These are phyloP conservation scores for Chlamydomonas urium DNA, from an alignment of 139 green algal species.

Conservation along the genomic window DNA sequence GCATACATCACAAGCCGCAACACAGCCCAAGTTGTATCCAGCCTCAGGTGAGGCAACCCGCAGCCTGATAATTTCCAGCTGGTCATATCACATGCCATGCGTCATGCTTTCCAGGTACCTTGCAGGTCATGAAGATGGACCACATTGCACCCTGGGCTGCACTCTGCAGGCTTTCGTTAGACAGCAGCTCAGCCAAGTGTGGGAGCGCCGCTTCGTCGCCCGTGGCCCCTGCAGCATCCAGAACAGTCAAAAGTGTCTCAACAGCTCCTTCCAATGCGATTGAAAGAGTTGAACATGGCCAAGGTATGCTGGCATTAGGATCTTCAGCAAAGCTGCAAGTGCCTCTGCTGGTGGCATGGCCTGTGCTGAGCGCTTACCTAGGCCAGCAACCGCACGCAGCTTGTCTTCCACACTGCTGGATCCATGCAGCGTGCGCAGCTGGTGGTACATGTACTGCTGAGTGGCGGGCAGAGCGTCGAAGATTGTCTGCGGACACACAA, in stretches of 20 bases:
- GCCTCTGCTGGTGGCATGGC: too few species aligned
- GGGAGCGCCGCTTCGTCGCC: constrained; percentile 36
- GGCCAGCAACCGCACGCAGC: constrained; percentile 15
- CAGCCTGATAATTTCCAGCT: neutral
- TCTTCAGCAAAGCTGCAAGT: too few species aligned
- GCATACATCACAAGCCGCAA: too few species aligned
- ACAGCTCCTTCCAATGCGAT: too few species aligned
- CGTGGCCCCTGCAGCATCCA: constrained; percentile 31
- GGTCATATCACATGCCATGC: neutral
- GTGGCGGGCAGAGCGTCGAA: constrained; percentile 17
- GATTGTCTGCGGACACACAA: too few species aligned
- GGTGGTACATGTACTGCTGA: constrained; percentile 27
- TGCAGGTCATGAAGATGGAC: constrained; percentile 44
- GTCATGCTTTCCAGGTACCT: too few species aligned
- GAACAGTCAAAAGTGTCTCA: too few species aligned
- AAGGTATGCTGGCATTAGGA: too few species aligned
- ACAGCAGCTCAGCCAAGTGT: constrained; percentile 35
- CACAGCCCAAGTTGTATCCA: too few species aligned
- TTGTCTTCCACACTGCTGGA: constrained; percentile 18
- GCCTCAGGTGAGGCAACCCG: too few species aligned
- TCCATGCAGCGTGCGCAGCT: constrained; percentile 15
- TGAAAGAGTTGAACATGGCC: too few species aligned
- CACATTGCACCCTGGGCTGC: constrained; percentile 46
- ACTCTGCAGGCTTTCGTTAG: constrained; percentile 22
- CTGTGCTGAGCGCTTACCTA: constrained; percentile 21